These are phyloP conservation scores for Psilocybe cubensis DNA, from an alignment of 768 basidiomycete species.

Conservation along the genomic window DNA sequence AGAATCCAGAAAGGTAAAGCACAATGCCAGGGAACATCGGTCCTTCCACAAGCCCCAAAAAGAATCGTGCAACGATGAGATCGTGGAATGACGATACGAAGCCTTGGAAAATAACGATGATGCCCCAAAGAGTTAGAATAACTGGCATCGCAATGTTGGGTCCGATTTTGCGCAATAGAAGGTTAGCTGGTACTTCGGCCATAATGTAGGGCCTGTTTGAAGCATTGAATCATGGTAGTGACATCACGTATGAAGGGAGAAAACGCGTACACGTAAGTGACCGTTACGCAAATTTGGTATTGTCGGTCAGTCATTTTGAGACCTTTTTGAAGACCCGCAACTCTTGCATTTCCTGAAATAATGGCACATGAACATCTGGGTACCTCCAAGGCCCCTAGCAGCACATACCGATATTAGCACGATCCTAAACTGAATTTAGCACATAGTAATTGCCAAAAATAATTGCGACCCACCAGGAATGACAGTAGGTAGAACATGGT, in stretches of 20 bases:
- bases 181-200: conserved; percentile 52
- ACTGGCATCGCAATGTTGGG: conserved; percentile 52
- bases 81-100: conserved; percentile 49
- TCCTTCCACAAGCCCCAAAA: conserved; percentile 59
- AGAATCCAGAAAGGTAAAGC: conserved; percentile 45
- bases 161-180: conserved; percentile 46
- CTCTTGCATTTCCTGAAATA: conserved; percentile 45
- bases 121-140: conserved; percentile 36
- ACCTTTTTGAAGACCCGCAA: conserved; percentile 51
- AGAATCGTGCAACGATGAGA: conserved; percentile 51
- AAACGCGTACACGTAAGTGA: conserved; percentile 33
- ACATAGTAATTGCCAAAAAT: neutral
- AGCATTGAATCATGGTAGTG: neutral
- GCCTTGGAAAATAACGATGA: conserved; percentile 35
- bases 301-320: conserved; percentile 41
- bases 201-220: conserved; percentile 42
- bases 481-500: conserved; percentile 42
- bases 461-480: conserved; percentile 31
- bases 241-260: neutral
- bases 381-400: neutral
- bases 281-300: conserved; percentile 40
- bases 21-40: conserved; percentile 42
- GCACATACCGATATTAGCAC: conserved; percentile 36
- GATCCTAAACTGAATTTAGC: conserved; percentile 27
- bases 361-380: too few relatives aligned